These are phyloP conservation scores for Lactarius vividus DNA, from an alignment of 768 basidiomycete genomes.

Conservation along the genomic window DNA sequence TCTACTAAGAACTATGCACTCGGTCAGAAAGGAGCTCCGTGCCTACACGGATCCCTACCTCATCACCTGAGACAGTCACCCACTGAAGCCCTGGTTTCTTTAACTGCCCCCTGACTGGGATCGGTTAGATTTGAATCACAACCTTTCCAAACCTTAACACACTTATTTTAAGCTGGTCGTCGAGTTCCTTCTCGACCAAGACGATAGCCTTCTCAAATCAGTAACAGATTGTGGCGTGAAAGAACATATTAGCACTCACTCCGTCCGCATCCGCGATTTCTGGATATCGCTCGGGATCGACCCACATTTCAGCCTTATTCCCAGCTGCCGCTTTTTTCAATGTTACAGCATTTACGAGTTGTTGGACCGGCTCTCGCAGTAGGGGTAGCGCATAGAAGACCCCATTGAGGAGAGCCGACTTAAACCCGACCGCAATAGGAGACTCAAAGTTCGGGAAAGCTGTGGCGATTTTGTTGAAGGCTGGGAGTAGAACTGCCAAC, in stretches of 20 bases:
- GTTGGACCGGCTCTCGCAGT: slow-evolving; percentile 51
- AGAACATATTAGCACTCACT: slow-evolving; percentile 37
- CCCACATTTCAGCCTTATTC: slow-evolving; percentile 71
- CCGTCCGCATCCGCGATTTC: slow-evolving; percentile 55
- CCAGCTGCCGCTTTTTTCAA: slow-evolving; percentile 63
- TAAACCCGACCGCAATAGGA: slow-evolving; percentile 53
- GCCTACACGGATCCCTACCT: slow-evolving; percentile 44
- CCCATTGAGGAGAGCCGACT: slow-evolving; percentile 63
- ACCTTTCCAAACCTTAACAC: slow-evolving; percentile 27
- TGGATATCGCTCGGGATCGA: slow-evolving; percentile 49
- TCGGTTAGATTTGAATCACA: not conserved
- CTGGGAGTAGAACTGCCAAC: slow-evolving; percentile 67
- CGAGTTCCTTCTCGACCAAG: slow-evolving; percentile 66
- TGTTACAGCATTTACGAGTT: slow-evolving; percentile 55
- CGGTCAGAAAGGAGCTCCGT: slow-evolving; percentile 6
- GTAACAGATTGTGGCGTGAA: not conserved
- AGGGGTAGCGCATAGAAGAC: slow-evolving; percentile 68
- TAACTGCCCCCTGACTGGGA: slow-evolving; percentile 65
- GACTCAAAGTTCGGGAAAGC: slow-evolving; percentile 53
- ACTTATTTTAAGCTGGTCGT: slow-evolving; percentile 71
- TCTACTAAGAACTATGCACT: slow-evolving; percentile 70
- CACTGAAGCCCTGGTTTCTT: slow-evolving; percentile 73
- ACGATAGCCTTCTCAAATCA: slow-evolving; percentile 52
- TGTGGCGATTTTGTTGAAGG: slow-evolving; percentile 66
- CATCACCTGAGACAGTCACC: slow-evolving; percentile 61